phyloP scores from a whole-genome alignment of 202 grass and related monocot genomes.

The Zizania palustris region DNA sequence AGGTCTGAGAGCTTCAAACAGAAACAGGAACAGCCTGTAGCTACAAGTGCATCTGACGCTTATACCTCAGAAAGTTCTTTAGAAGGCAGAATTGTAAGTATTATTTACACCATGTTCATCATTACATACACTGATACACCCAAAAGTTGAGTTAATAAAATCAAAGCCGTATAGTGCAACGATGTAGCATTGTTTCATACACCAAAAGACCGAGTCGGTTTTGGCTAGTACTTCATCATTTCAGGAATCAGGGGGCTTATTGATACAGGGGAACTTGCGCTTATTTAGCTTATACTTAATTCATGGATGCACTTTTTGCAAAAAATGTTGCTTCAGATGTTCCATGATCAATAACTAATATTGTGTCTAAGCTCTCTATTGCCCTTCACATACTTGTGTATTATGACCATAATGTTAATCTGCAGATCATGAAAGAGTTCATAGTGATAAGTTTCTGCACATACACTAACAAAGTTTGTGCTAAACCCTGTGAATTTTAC shows the following conservation, averaged over 20 bases:
- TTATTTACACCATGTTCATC: not conserved
- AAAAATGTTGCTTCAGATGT: not conserved
- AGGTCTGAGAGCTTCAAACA: slow-evolving; percentile 49
- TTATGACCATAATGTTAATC: not conserved
- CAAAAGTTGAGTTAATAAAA: slow-evolving; percentile 7
- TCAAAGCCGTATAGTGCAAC: not conserved
- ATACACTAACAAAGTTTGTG: not conserved
- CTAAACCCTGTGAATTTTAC: slow-evolving; percentile 14
- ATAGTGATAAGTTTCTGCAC: not conserved
- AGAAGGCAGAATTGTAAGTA: slow-evolving; percentile 71
- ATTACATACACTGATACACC: not conserved
- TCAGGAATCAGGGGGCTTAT: not conserved
- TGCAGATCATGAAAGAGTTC: slow-evolving; percentile 2
- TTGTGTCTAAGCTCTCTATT: not conserved
- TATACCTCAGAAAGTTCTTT: slow-evolving; percentile 44
- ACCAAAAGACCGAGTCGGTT: not conserved
- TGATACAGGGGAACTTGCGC: not conserved
- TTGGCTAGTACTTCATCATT: slow-evolving; percentile 1
- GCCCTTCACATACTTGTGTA: slow-evolving; percentile 18
- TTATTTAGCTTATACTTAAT: not conserved
- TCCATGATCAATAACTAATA: slow-evolving; percentile 16
- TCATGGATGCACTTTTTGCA: not conserved
- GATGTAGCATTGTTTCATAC: not conserved
- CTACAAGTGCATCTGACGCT: slow-evolving; percentile 41
- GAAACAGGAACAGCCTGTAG: slow-evolving; percentile 45